phyloP scores from a whole-genome alignment of 257 asterid genomes.

The Solanum pimpinellifolium region DNA sequence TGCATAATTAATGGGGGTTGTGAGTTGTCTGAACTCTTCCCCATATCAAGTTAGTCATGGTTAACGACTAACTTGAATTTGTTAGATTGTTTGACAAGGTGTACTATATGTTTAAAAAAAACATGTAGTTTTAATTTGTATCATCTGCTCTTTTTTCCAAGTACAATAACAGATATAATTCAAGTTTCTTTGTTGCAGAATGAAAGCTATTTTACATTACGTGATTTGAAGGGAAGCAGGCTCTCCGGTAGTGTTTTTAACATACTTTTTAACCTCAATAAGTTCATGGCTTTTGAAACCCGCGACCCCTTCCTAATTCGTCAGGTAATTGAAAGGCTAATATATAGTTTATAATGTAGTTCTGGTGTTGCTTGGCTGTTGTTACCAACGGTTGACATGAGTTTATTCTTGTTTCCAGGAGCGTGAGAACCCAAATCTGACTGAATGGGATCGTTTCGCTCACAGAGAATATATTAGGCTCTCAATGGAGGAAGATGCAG shows the following conservation, averaged over 20 bases:
- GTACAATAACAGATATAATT: background rate
- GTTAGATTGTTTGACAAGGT: background rate
- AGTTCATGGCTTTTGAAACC: constrained; percentile 98
- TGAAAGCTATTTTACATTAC: constrained; percentile 68
- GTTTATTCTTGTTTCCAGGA: constrained; percentile 43
- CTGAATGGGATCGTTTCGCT: constrained; percentile 99
- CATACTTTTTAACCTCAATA: constrained; percentile 92
- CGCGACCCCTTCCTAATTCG: constrained; percentile 98
- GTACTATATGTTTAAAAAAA: background rate
- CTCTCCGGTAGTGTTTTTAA: constrained; percentile 89
- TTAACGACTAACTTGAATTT: background rate
- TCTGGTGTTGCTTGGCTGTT: background rate
- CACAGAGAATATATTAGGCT: constrained; percentile 98
- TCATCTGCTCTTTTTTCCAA: background rate
- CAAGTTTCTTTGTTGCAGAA: constrained; percentile 40
- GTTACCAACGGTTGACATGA: constrained; percentile 1
- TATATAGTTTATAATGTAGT: background rate
- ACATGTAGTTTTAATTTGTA: background rate
- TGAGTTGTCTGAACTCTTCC: too few relatives aligned
- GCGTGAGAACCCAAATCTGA: constrained; percentile 95
- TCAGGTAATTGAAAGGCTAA: constrained; percentile 42
- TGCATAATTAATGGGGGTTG: too few relatives aligned
- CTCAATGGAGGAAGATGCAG: constrained; percentile 99
- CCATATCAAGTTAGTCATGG: too few relatives aligned
- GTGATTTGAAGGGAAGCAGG: constrained; percentile 79